These are phyloP conservation scores for Rhododendron henanense DNA, from an alignment of 148 eudicot species.

Conservation along the genomic window DNA sequence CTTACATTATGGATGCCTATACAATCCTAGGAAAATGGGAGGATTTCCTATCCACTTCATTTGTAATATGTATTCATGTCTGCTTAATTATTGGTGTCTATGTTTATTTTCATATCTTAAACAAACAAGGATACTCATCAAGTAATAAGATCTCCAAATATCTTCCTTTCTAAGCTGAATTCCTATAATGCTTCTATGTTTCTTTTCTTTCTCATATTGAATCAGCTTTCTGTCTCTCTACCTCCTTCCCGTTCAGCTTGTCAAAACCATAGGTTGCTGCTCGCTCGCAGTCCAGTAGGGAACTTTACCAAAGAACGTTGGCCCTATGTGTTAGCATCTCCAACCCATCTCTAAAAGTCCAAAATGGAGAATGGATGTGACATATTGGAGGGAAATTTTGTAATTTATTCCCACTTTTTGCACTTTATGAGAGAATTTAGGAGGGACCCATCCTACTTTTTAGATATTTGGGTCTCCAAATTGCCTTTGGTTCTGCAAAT, in stretches of 20 bases:
- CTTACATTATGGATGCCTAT: background rate
- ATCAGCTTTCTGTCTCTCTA: background rate
- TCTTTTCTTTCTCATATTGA: background rate
- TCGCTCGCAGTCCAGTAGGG: background rate
- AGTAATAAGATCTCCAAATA: background rate
- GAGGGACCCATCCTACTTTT: too few relatives aligned
- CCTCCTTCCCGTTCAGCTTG: background rate
- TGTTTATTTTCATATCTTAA: background rate
- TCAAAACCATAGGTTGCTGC: background rate
- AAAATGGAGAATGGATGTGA: too few relatives aligned
- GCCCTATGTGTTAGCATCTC: background rate
- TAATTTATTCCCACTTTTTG: too few relatives aligned
- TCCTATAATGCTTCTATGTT: background rate
- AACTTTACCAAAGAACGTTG: background rate
- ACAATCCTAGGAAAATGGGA: background rate
- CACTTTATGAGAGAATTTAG: too few relatives aligned
- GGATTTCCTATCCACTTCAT: background rate
- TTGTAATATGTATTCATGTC: background rate
- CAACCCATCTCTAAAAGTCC: too few relatives aligned
- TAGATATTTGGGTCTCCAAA: too few relatives aligned
- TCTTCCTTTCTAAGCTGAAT: background rate
- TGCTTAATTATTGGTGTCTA: background rate
- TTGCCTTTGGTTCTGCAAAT: too few relatives aligned
- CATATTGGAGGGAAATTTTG: too few relatives aligned
- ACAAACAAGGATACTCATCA: background rate